Base-by-base conservation (phyloP, 2,329 filamentous ascomycete genomes). In the Talaromyces albobiverticillius region DNA sequence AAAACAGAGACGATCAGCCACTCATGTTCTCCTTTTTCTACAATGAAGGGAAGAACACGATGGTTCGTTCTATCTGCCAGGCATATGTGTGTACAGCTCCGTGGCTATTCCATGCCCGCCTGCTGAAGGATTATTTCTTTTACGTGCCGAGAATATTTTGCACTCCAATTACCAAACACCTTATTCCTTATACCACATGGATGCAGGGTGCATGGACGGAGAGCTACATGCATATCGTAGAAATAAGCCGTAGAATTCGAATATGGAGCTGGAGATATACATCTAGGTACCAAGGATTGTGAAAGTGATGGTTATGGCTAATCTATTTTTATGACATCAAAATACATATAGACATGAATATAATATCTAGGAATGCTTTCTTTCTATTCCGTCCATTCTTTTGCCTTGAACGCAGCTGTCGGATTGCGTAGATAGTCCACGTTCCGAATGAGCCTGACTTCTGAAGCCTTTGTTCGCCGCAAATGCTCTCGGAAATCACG, bases 381-480 rank as follows among this genome's bases (percentile, higher is more conserved):
- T n/a, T 40, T 40, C 18, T 47, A 46, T 46, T 45, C 62, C 41
- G 46, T 56, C 67, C 75, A 70, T 43, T 68, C 69, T 64, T 70
- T 56, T 68, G 86, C 85, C 59, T 76, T 75, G 72, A 91, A 86
- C 60, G 82, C 77, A 9, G 86, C 72, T 41, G 80, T 72, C 10
- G 92, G 92, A 56, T 83, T 71, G 51, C 84, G 76, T 67, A 96
- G 69, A 58, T 85, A 84, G 52, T 78, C 79, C 55, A 89, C 73
- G 68, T 93, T 90, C 62, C 90, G 80, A 50, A 95, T 87, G 38
- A 97, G 79, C 67, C 86, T 84, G 60, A 99, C 81, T 76, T 99
- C 94, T 7, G 90, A 87, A n/a, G 91, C 91, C 71, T 91, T 90
- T 54, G 88, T 94, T 67, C 81, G 78, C 51, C 86, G 79, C 59